These are phyloP conservation scores for Pseudozyma thailandica DNA, from an alignment of 1,284 basidiomycete species.

Conservation along the genomic window DNA sequence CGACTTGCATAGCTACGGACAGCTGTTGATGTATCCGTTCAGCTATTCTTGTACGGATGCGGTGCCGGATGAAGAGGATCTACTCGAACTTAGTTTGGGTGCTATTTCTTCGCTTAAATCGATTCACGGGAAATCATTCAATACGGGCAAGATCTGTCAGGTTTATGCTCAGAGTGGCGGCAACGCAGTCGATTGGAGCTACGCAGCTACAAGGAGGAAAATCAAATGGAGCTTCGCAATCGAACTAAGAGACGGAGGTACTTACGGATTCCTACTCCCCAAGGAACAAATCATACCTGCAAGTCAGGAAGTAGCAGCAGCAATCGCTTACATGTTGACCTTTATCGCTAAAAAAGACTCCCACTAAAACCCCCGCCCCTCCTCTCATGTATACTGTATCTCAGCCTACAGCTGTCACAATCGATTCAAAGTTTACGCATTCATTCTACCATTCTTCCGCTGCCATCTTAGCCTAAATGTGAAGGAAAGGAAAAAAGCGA, in stretches of 20 bases:
- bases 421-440: too few species aligned
- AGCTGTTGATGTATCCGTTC: constrained; percentile 77
- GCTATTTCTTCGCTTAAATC: constrained; percentile 75
- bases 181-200: constrained; percentile 77
- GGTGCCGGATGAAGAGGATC: constrained; percentile 82
- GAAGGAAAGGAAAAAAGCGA: neutral
- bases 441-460: neutral
- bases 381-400: neutral
- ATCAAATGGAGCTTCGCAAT: constrained; percentile 81
- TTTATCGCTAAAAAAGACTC: constrained; percentile 41
- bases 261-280: constrained; percentile 82
- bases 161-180: constrained; percentile 59
- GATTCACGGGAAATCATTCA: constrained; percentile 73
- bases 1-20: constrained; percentile 84
- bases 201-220: constrained; percentile 63
- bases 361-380: neutral
- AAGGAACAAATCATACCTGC: constrained; percentile 79
- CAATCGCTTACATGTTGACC: constrained; percentile 38
- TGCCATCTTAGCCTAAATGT: neutral
- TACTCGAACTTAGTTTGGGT: constrained; percentile 80
- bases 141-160: constrained; percentile 77
- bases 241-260: constrained; percentile 82
- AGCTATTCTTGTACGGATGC: constrained; percentile 78
- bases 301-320: constrained; percentile 62
- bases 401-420: too few species aligned